These are phyloP conservation scores for Vitis riparia DNA, from an alignment of 164 flowering plant genomes.

Conservation along the genomic window DNA sequence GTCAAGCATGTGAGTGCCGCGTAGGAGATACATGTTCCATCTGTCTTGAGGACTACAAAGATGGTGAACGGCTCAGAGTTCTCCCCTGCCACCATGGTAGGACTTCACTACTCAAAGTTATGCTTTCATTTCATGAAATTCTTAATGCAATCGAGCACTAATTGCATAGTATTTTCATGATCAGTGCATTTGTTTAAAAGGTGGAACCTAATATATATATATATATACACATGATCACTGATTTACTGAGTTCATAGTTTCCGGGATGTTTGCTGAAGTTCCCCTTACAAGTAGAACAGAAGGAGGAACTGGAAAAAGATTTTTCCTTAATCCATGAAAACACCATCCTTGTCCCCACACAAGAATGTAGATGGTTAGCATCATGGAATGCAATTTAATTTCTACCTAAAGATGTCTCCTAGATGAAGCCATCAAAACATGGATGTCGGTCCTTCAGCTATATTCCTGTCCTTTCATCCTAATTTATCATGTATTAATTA, in stretches of 20 bases:
- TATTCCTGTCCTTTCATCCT: neutral
- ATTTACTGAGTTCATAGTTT: neutral
- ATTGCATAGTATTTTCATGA: too few species aligned
- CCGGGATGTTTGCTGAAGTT: neutral
- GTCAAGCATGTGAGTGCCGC: conserved; percentile 11
- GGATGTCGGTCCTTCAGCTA: neutral
- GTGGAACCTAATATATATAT: too few species aligned
- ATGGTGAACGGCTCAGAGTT: conserved; percentile 52
- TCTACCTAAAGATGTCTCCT: too few species aligned
- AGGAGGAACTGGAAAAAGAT: too few species aligned
- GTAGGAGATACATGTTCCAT: conserved; percentile 54
- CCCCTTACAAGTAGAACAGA: too few species aligned
- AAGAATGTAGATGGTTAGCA: too few species aligned
- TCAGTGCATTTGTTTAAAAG: too few species aligned
- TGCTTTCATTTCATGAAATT: too few species aligned
- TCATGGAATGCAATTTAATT: too few species aligned
- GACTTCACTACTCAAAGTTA: neutral
- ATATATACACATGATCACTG: neutral
- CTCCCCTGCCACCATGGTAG: conserved; percentile 72
- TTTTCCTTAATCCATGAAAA: too few species aligned
- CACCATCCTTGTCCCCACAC: neutral
- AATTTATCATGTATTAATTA: neutral
- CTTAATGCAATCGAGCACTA: too few species aligned
- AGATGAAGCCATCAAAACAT: too few species aligned
- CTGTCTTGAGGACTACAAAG: conserved; percentile 65